Evolutionary conservation across 352 stramenopile species (phyloP).

Genomic region (Phytophthora sojae): DNA sequence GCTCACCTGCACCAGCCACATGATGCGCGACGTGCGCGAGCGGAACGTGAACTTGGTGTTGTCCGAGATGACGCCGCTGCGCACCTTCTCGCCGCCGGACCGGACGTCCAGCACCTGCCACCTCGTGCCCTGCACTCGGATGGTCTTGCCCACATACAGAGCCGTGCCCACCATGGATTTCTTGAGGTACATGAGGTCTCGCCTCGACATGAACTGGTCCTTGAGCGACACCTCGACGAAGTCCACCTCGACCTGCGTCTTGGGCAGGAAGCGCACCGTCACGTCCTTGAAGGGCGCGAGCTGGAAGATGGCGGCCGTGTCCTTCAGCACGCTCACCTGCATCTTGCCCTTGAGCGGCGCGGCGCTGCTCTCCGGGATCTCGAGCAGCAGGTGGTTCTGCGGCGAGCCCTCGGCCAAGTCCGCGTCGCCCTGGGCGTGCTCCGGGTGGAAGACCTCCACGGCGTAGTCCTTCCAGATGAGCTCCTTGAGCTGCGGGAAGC

Average conservation of each 20-base stretch:
- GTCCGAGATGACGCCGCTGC: slow-evolving; percentile 94
- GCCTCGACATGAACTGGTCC: slow-evolving; percentile 93
- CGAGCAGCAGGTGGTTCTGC: slow-evolving; percentile 77
- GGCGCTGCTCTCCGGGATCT: slow-evolving; percentile 73
- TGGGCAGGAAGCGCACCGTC: slow-evolving; percentile 83
- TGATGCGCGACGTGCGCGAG: slow-evolving; percentile 95
- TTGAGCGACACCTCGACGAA: slow-evolving; percentile 93
- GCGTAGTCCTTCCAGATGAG: slow-evolving; percentile 79
- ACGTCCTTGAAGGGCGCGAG: slow-evolving; percentile 83
- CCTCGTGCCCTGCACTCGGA: slow-evolving; percentile 74
- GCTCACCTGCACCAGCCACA: slow-evolving; percentile 98
- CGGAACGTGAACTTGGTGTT: slow-evolving; percentile 97
- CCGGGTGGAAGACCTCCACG: slow-evolving; percentile 82
- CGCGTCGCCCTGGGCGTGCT: slow-evolving; percentile 25
- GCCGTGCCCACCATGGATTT: slow-evolving; percentile 72
- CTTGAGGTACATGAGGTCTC: slow-evolving; percentile 90
- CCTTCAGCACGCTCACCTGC: slow-evolving; percentile 85
- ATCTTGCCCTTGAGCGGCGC: slow-evolving; percentile 79
- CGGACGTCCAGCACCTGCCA: slow-evolving; percentile 93
- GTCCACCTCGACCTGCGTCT: slow-evolving; percentile 79
- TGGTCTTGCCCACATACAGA: slow-evolving; percentile 82
- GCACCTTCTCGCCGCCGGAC: slow-evolving; percentile 78
- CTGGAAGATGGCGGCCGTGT: slow-evolving; percentile 78
- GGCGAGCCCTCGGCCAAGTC: slow-evolving; percentile 43
- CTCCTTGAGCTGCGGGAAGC: slow-evolving; percentile 77